phyloP scores from a whole-genome alignment of 768 basidiomycete genomes.

The Auriscalpium orientale region DNA sequence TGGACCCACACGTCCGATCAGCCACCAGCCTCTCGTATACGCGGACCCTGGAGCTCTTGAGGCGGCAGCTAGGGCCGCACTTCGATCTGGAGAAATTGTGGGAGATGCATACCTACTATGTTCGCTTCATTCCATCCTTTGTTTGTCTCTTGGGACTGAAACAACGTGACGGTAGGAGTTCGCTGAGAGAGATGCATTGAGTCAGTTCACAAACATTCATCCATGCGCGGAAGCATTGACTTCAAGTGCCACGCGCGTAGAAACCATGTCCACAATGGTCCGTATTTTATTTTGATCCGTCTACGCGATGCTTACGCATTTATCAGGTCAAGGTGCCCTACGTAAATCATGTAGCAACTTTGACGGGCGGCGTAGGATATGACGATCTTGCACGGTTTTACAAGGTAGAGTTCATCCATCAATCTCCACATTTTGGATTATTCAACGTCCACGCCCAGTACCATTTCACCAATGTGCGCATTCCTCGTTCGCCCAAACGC shows the following conservation, averaged over 20 bases:
- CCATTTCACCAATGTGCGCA: constrained; percentile 29
- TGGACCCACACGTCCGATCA: constrained; percentile 29
- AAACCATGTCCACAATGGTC: constrained; percentile 38
- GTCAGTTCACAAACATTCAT: constrained; percentile 18
- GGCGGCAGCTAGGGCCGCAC: constrained; percentile 32
- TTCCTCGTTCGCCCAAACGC: constrained; percentile 6
- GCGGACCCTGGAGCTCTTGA: constrained; percentile 30
- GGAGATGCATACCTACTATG: constrained; percentile 40
- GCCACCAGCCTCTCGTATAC: constrained; percentile 32
- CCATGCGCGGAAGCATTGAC: too few relatives aligned
- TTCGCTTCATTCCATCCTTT: constrained; percentile 11
- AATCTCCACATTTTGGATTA: too few relatives aligned
- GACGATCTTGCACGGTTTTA: constrained; percentile 39
- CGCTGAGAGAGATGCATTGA: constrained; percentile 29
- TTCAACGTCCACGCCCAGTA: constrained; percentile 19
- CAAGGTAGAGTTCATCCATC: constrained; percentile 23
- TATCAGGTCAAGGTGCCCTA: constrained; percentile 33
- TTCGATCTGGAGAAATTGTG: constrained; percentile 39
- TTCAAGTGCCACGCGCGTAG: constrained; percentile 11
- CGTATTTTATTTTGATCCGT: background rate
- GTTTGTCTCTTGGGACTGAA: background rate
- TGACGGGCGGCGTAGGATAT: constrained; percentile 40
- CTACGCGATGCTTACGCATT: background rate
- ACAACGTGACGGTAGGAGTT: constrained; percentile 25
- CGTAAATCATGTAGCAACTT: constrained; percentile 34